These are phyloP conservation scores for Trypanosoma grayi DNA, from an alignment of 208 protist species.

Conservation along the genomic window DNA sequence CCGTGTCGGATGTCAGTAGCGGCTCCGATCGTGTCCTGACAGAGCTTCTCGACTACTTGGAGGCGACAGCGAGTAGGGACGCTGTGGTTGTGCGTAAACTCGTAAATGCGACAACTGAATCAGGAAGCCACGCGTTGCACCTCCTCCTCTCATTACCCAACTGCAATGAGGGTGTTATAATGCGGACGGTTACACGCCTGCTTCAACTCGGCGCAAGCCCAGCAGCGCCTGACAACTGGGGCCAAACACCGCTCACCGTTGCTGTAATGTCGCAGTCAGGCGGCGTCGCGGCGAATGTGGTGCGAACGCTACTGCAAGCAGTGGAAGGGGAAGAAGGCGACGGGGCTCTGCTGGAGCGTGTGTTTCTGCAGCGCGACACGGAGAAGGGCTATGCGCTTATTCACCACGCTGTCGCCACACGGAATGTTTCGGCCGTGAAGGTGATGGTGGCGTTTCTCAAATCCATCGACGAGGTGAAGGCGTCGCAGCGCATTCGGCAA, in stretches of 20 bases:
- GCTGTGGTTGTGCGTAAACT: constrained; percentile 12
- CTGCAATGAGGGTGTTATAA: constrained; percentile 31
- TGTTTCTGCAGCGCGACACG: constrained; percentile 19
- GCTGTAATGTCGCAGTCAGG: constrained; percentile 10
- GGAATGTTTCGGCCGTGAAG: constrained; percentile 34
- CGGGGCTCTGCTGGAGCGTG: not conserved
- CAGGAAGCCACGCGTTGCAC: constrained; percentile 35
- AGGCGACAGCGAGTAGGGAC: constrained; percentile 6
- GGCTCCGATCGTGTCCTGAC: constrained; percentile 26
- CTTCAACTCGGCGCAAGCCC: constrained; percentile 20
- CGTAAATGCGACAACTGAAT: constrained; percentile 18
- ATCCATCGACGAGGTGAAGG: not conserved
- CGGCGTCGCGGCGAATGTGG: not conserved
- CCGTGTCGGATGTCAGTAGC: constrained; percentile 33
- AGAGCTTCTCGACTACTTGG: constrained; percentile 34
- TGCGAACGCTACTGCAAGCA: not conserved
- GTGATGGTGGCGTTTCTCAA: constrained; percentile 31
- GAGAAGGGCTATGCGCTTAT: constrained; percentile 32
- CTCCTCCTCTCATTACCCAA: constrained; percentile 29
- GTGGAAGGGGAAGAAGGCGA: not conserved
- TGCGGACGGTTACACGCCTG: constrained; percentile 29
- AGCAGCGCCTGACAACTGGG: constrained; percentile 5
- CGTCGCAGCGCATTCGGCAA: not conserved
- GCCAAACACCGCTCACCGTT: constrained; percentile 12
- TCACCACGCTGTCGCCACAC: constrained; percentile 34